These are phyloP conservation scores for Neurospora sp. DNA, from an alignment of 495 filamentous ascomycete species.

Conservation along the genomic window DNA sequence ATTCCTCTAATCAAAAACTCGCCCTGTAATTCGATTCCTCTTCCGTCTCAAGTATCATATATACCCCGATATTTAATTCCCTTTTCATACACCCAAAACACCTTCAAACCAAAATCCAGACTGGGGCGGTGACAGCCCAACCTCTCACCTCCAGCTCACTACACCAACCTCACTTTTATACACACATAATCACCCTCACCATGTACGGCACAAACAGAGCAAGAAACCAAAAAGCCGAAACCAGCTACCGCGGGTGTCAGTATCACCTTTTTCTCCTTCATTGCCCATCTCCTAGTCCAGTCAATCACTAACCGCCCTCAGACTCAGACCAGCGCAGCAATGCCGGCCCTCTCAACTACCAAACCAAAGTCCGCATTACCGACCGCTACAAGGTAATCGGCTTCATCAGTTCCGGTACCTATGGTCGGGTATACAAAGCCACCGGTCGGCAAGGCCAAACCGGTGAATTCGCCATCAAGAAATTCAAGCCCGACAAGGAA, in stretches of 20 bases:
- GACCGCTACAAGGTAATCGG: conserved; percentile 93
- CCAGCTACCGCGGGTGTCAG: conserved; percentile 15
- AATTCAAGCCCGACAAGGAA: conserved; percentile 99
- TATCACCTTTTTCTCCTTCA: conserved; percentile 6
- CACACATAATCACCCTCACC: not conserved
- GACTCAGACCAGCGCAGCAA: conserved; percentile 37
- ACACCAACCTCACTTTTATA: not conserved
- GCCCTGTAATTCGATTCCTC: too few species aligned
- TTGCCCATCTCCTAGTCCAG: not conserved
- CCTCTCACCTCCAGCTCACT: not conserved
- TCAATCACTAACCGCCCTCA: conserved; percentile 5
- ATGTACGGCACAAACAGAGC: conserved; percentile 16
- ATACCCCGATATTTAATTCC: too few species aligned
- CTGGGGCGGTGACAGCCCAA: not conserved
- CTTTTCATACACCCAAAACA: too few species aligned
- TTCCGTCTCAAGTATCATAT: too few species aligned
- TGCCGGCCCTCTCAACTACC: conserved; percentile 46
- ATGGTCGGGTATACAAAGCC: conserved; percentile 97
- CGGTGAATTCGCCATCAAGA: conserved; percentile 94
- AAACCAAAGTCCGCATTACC: conserved; percentile 77
- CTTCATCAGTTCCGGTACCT: conserved; percentile 98
- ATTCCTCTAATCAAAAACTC: not conserved
- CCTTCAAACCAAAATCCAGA: not conserved
- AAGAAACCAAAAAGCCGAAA: conserved; percentile 11
- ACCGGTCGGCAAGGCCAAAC: conserved; percentile 56